Conservation (phyloP, 257 asterid species). For the Fraxinus anomala region DNA sequence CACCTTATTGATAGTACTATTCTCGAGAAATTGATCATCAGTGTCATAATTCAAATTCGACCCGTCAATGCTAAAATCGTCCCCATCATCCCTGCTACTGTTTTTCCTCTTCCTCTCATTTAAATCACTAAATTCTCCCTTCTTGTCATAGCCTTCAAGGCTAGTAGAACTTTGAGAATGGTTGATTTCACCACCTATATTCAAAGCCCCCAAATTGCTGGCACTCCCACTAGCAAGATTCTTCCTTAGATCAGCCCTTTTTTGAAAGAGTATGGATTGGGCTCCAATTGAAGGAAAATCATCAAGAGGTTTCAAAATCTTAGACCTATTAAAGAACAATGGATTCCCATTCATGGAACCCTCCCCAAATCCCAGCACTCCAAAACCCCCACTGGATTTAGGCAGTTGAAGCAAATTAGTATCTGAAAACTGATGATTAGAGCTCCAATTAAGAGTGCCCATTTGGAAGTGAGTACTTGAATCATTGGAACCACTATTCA, state of each 20-base stretch:
- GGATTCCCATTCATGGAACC: slow-evolving; percentile 42
- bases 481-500: slow-evolving; percentile 38
- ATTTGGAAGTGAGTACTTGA: slow-evolving; percentile 44
- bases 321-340: slow-evolving; percentile 57
- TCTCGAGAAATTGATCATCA: slow-evolving; percentile 63
- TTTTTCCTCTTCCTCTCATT: slow-evolving; percentile 52
- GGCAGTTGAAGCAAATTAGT: slow-evolving; percentile 41
- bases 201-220: slow-evolving; percentile 44
- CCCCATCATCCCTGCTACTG: slow-evolving; percentile 61
- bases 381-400: slow-evolving; percentile 39
- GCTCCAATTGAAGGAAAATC: slow-evolving; percentile 61
- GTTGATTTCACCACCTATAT: slow-evolving; percentile 41
- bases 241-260: slow-evolving; percentile 80
- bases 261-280: slow-evolving; percentile 87
- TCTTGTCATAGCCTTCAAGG: slow-evolving; percentile 27
- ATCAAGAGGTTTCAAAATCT: slow-evolving; percentile 75
- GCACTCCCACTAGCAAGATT: slow-evolving; percentile 31
- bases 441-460: slow-evolving; percentile 39
- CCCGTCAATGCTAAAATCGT: slow-evolving; percentile 71
- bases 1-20: slow-evolving; percentile 16
- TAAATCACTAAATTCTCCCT: slow-evolving; percentile 19
- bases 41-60: slow-evolving; percentile 73
- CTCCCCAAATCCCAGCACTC: slow-evolving; percentile 38
- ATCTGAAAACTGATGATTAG: slow-evolving; percentile 32
- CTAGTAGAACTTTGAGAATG: slow-evolving; percentile 26